phyloP scores from a whole-genome alignment of 2,329 filamentous ascomycete genomes.

The Paraphaeosphaeria sporulosa region DNA sequence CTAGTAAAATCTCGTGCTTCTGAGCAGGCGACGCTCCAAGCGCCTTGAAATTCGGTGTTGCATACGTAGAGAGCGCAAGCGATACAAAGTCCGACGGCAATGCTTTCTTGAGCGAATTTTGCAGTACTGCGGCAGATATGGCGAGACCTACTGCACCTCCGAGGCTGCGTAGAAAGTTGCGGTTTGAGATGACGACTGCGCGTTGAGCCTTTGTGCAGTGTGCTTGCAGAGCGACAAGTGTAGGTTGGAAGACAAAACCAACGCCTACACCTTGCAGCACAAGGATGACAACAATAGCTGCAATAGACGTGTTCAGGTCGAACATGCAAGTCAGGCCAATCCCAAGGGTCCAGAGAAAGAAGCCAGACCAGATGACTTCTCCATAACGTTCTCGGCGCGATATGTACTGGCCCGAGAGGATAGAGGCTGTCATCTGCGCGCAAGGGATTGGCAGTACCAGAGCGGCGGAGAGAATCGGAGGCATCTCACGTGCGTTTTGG shows the following conservation, averaged over 20 bases:
- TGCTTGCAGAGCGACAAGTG: constrained; percentile 65
- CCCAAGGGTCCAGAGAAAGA: constrained; percentile 60
- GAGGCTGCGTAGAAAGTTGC: constrained; percentile 68
- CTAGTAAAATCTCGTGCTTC: constrained; percentile 51
- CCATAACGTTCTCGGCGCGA: constrained; percentile 65
- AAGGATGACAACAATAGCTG: constrained; percentile 60
- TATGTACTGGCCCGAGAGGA: constrained; percentile 65
- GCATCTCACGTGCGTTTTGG: constrained; percentile 62
- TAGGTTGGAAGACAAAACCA: constrained; percentile 62
- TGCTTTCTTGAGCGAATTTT: constrained; percentile 24
- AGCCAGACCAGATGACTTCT: constrained; percentile 63
- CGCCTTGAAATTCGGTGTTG: constrained; percentile 20
- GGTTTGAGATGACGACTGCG: constrained; percentile 67
- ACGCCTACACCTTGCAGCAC: constrained; percentile 57
- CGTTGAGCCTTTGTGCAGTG: constrained; percentile 60
- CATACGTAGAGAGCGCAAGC: constrained; percentile 21
- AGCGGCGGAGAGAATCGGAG: constrained; percentile 58
- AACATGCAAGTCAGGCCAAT: constrained; percentile 62
- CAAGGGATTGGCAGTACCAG: constrained; percentile 57
- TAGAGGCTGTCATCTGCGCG: constrained; percentile 57
- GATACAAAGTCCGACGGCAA: constrained; percentile 25
- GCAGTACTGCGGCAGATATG: constrained; percentile 40
- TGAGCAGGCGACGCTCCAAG: constrained; percentile 17
- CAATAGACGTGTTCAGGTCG: constrained; percentile 51
- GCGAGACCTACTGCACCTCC: constrained; percentile 67